Evolutionary conservation across 2,329 filamentous ascomycete genomes (phyloP).

Genomic region (Nigrograna mackinnonii): DNA sequence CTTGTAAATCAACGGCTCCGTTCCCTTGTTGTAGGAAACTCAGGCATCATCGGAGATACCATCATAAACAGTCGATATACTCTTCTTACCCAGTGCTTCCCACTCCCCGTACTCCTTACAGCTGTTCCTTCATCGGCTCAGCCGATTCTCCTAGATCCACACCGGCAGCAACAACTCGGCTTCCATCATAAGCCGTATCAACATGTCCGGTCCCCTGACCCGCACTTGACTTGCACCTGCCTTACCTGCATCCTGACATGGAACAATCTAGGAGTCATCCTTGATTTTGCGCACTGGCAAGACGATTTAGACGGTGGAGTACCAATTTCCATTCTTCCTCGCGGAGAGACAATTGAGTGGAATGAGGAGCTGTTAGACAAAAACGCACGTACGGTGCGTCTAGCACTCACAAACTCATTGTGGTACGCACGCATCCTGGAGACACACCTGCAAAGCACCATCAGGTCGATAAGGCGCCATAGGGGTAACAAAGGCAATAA

Average conservation of each 20-base stretch:
- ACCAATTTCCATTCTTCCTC: slow-evolving; percentile 56
- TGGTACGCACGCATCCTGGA: slow-evolving; percentile 56
- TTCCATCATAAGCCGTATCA: slow-evolving; percentile 58
- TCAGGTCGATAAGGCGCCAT: slow-evolving; percentile 52
- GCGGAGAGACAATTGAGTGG: slow-evolving; percentile 55
- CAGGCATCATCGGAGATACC: slow-evolving; percentile 45
- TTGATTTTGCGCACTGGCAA: slow-evolving; percentile 64
- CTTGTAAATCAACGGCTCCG: slow-evolving; percentile 48
- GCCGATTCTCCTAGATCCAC: slow-evolving; percentile 42
- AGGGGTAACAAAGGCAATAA: slow-evolving; percentile 54
- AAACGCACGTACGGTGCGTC: slow-evolving; percentile 50
- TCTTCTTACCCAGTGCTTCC: slow-evolving; percentile 56
- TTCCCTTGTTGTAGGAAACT: slow-evolving; percentile 50
- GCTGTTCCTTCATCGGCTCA: slow-evolving; percentile 43
- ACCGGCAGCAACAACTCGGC: slow-evolving; percentile 47
- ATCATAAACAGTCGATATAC: slow-evolving; percentile 55
- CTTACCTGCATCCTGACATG: slow-evolving; percentile 60
- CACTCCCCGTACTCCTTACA: slow-evolving; percentile 51
- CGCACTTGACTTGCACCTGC: slow-evolving; percentile 58
- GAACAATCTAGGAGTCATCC: slow-evolving; percentile 58
- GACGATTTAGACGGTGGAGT: slow-evolving; percentile 52
- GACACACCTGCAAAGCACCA: slow-evolving; percentile 52
- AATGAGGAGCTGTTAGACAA: slow-evolving; percentile 50
- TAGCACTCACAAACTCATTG: slow-evolving; percentile 52
- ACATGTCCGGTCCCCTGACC: slow-evolving; percentile 54